Evolutionary conservation across 345 rosid genomes (phyloP), one percentile per base, ranked within the genome.

Genomic region (Pugionium cornutum): DNA sequence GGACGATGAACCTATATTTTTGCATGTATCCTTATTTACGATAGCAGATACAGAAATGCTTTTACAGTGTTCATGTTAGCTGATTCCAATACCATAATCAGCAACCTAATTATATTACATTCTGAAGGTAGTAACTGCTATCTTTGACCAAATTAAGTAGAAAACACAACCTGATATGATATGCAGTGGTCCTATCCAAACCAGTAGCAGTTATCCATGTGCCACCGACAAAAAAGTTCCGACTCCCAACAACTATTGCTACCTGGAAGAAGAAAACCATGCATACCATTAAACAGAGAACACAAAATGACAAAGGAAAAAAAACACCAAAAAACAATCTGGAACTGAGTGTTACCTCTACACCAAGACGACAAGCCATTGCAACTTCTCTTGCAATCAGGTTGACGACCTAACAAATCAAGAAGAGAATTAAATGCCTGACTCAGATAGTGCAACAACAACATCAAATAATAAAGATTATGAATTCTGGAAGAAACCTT

Each of bases 191-290:
- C 77, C 95, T 85, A 66, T 89, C 96, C 76, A 87, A 76, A 45
- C 92, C 89, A 27, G 89, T 85, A 39, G 92, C 85, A 53, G 86
- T 76, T 26, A 92, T 81, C 96, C 96, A 89, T 0, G 92, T 72
- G 58, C 85, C 81, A 44, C 96, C 84, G 68, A 92, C 85, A 63
- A 92, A 89, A 64, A 89, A 82, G 70, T 92, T 89, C 43, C 96
- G 81, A 64, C 90, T 89, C 57, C 98, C 98, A 78, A 92, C 89
- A 63, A 89, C 95, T 69, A 91, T 82, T 3, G 96, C 95, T 39
- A 89, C 89, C 98, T 91, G 70, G 4, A 76, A 68, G 53, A 75
- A 36, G 58, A 39, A 53, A 34, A 36, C 29, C 7, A 72, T 49
- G 0, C 9, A 41, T 33, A n/a, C 18, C 55, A 8, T 54, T 37